These are phyloP conservation scores for Hyaloperonospora brassicae DNA, from an alignment of 352 stramenopile species.

Conservation along the genomic window DNA sequence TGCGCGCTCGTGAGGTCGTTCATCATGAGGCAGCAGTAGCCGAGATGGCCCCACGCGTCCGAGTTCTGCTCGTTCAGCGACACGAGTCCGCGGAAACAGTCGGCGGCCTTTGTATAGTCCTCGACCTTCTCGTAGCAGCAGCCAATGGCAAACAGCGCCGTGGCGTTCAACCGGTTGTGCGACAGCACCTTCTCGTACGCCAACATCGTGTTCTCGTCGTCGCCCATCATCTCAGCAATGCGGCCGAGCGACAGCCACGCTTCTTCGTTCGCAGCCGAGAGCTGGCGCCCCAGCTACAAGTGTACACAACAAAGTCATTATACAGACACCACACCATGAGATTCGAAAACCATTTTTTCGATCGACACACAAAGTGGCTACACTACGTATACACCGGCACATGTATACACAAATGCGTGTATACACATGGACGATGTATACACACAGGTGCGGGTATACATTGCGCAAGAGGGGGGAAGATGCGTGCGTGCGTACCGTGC, in stretches of 20 bases:
- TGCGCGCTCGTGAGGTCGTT: constrained; percentile 83
- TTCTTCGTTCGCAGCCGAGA: constrained; percentile 74
- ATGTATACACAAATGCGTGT: too few relatives aligned
- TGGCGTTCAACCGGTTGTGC: constrained; percentile 81
- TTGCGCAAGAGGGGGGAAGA: background rate
- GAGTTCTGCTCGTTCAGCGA: constrained; percentile 81
- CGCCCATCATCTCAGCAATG: constrained; percentile 87
- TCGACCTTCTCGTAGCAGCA: constrained; percentile 85
- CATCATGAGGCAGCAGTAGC: constrained; percentile 87
- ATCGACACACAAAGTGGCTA: background rate
- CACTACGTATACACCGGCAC: background rate
- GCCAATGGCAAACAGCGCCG: constrained; percentile 73
- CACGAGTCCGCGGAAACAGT: constrained; percentile 80
- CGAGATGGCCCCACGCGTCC: constrained; percentile 76
- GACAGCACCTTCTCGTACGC: constrained; percentile 84
- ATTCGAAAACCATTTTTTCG: background rate
- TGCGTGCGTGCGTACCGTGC: constrained; percentile 26
- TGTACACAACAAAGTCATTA: background rate
- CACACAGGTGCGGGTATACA: background rate
- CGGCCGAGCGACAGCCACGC: constrained; percentile 74
- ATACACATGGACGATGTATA: background rate
- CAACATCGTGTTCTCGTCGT: constrained; percentile 84
- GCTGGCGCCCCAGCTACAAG: constrained; percentile 49
- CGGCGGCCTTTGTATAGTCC: constrained; percentile 81
- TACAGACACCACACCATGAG: too few relatives aligned